These are phyloP conservation scores for Xerocomus minutiporus DNA, from an alignment of 1,284 basidiomycete species.

Conservation along the genomic window DNA sequence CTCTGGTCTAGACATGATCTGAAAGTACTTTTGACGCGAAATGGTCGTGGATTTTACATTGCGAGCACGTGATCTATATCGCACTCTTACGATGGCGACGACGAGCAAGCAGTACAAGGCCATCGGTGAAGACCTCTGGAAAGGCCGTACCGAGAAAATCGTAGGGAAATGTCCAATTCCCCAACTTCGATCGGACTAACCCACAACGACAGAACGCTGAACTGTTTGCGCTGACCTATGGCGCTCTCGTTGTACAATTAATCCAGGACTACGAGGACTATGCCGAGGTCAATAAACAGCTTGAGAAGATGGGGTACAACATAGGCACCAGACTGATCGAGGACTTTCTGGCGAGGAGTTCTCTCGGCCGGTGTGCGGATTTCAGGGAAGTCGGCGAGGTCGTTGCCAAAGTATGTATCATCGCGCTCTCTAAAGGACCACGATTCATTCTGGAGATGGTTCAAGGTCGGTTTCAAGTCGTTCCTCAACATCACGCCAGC, in stretches of 20 bases:
- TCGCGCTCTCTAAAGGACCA: neutral
- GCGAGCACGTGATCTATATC: conserved; percentile 26
- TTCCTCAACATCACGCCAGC: conserved; percentile 92
- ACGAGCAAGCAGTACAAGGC: conserved; percentile 77
- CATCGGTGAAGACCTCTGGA: conserved; percentile 90
- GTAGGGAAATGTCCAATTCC: conserved; percentile 44
- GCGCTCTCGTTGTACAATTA: conserved; percentile 95
- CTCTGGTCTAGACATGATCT: conserved; percentile 89
- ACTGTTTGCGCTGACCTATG: conserved; percentile 95
- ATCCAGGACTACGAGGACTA: conserved; percentile 99
- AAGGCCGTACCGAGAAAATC: conserved; percentile 84
- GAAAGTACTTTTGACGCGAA: neutral
- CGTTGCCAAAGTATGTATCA: conserved; percentile 69
- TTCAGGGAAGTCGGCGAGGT: conserved; percentile 95
- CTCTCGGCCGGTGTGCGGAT: conserved; percentile 79
- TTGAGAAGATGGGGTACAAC: conserved; percentile 95
- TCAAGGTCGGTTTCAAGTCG: conserved; percentile 95
- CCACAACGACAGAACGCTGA: conserved; percentile 76
- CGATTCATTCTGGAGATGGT: neutral
- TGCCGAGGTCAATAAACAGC: conserved; percentile 79
- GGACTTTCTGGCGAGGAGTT: conserved; percentile 92
- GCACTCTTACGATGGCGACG: conserved; percentile 48
- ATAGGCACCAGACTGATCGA: conserved; percentile 96
- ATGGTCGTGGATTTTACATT: neutral
- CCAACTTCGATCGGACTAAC: conserved; percentile 11